Base-by-base conservation (phyloP, 2,329 filamentous ascomycete species). In the Fusarium gaditjirri region DNA sequence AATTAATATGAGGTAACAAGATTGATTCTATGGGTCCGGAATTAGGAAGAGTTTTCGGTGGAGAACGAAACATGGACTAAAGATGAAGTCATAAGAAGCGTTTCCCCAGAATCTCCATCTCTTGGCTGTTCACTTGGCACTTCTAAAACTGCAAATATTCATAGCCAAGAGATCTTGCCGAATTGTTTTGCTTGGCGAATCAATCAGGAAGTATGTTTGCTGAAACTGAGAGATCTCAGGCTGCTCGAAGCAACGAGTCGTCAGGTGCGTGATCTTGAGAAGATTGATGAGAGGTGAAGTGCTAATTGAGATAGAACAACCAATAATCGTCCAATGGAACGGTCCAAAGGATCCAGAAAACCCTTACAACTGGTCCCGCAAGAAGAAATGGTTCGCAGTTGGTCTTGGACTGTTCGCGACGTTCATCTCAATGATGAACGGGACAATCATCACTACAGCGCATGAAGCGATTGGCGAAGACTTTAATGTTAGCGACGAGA, bases 341-440 rank as follows among this genome's bases (percentile, higher is more conserved):
- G 65, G 67, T 1, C 67, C 65, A 21, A n/a, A 42, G 4, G 67
- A 70, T 1, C 65, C 65, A 2, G 57, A n/a, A 5, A 71, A 71
- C 4, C 68, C 68, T 0, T 72, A 69, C 4, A 72, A 70, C 35
- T 72, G 69, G 69, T 61, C 70, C 1, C 41, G 35, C 21, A 69
- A 58, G 42, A 72, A 57, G 13, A 72, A 72, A 56, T 61, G 69
- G 60, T 46, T 72, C 5, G 60, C 65, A 2, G 65, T 65, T 0
- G 60, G 65, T 8, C 36, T 72, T 2, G 70, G 70, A 0, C 65
- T 72, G 5, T 66, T 69, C 2, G 65, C 70, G 3, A 72, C 70
- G 0, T 72, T 72, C 19, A 69, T 71, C 16, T 56, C 65, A 0
- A 65, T 72, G 64, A 64, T 72, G 64, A 72, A 72, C n/a, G 70